Conservation (phyloP, 495 filamentous ascomycete species). For the Aspergillus nidulans region DNA sequence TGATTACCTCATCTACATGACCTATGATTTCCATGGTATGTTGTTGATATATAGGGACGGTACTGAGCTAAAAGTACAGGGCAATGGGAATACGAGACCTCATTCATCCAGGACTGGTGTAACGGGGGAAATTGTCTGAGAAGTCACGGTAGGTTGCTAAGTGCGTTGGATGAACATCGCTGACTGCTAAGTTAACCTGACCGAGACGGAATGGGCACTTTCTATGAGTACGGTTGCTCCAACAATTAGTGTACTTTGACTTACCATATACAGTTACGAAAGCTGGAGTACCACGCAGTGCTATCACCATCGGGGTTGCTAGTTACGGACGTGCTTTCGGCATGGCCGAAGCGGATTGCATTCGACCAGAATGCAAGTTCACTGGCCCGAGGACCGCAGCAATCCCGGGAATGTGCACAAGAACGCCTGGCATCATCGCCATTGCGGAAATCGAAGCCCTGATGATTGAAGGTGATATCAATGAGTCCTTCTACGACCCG, state of each 20-base stretch:
- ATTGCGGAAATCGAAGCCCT: constrained; percentile 16
- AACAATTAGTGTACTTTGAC: neutral
- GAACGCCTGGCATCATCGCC: constrained; percentile 23
- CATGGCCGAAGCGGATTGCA: constrained; percentile 16
- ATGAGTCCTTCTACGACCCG: constrained; percentile 6
- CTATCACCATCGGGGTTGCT: constrained; percentile 34
- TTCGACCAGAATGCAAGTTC: constrained; percentile 5
- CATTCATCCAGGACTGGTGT: constrained; percentile 25
- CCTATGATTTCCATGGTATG: constrained; percentile 19
- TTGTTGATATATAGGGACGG: too few relatives aligned
- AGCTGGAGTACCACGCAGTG: constrained; percentile 38
- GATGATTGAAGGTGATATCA: neutral
- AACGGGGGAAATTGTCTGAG: constrained; percentile 34
- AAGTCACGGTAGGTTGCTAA: constrained; percentile 21
- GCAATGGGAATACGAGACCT: constrained; percentile 30
- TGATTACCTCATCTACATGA: constrained; percentile 38
- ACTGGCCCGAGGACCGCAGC: constrained; percentile 1
- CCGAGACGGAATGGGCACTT: constrained; percentile 37
- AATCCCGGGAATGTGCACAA: constrained; percentile 7
- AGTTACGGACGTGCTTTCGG: constrained; percentile 25
- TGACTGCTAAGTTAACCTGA: constrained; percentile 29
- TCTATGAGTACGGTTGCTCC: constrained; percentile 24
- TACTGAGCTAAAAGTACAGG: neutral
- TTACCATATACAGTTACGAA: constrained; percentile 35
- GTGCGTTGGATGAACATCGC: neutral